These are phyloP conservation scores for Tolypocladium inflatum DNA, from an alignment of 2,329 filamentous ascomycete genomes.

Conservation along the genomic window DNA sequence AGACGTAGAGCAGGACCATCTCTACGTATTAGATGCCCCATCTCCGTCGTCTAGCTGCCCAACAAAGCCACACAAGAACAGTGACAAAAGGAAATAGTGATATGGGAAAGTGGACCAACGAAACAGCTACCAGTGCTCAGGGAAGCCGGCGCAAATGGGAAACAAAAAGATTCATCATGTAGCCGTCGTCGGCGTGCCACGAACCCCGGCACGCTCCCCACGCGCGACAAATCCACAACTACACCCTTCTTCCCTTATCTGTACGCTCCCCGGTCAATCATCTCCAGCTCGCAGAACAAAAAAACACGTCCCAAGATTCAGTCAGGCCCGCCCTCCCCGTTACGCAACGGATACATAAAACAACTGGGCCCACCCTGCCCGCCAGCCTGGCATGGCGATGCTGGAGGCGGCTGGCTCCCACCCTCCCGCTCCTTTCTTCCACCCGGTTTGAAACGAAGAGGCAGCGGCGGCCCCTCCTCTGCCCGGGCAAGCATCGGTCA, in stretches of 20 bases:
- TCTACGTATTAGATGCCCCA: neutral
- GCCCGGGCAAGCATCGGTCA: conserved; percentile 5
- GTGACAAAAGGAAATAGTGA: neutral
- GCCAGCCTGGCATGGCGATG: conserved; percentile 4
- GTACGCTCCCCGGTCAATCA: conserved; percentile 18
- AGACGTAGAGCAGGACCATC: neutral
- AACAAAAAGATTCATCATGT: conserved; percentile 40
- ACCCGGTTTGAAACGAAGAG: neutral
- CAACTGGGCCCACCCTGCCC: conserved; percentile 19
- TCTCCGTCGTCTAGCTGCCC: neutral
- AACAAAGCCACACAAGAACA: neutral
- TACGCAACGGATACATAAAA: conserved; percentile 25
- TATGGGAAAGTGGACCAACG: neutral
- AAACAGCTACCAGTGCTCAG: neutral
- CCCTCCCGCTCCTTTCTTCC: neutral
- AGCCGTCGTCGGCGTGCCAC: conserved; percentile 30
- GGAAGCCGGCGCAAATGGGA: neutral
- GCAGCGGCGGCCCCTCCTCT: neutral
- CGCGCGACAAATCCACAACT: conserved; percentile 11
- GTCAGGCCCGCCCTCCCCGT: conserved; percentile 19
- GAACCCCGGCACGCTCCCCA: conserved; percentile 17
- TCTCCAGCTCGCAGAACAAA: conserved; percentile 15
- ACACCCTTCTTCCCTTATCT: conserved; percentile 11
- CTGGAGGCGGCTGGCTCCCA: neutral
- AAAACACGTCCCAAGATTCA: conserved; percentile 19